Evolutionary conservation across 345 rosid species (phyloP).

Genomic region (Eucalyptus curtisii): DNA sequence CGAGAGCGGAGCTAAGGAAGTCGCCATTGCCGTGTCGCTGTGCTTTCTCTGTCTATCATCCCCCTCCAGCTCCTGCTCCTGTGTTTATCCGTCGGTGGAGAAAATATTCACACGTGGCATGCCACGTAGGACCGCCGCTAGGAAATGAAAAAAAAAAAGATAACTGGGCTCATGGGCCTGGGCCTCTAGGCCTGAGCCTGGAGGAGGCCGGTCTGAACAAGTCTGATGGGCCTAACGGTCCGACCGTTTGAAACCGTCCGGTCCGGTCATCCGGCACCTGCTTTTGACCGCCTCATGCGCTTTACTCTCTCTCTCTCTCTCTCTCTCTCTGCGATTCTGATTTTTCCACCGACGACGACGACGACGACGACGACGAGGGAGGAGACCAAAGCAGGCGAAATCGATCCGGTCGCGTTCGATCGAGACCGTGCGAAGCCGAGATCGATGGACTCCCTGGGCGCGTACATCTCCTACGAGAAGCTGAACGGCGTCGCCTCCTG

Average conservation of each 20-base stretch:
- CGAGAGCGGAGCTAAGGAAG: background rate
- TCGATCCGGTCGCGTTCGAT: background rate
- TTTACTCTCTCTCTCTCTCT: background rate
- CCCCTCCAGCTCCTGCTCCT: too few relatives aligned
- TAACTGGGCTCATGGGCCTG: background rate
- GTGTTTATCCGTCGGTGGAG: slow-evolving; percentile 15
- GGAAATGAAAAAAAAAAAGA: background rate
- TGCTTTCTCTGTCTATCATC: background rate
- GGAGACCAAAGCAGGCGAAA: background rate
- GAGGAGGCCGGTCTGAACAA: background rate
- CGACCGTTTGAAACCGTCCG: background rate
- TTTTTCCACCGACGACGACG: background rate
- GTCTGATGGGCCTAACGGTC: background rate
- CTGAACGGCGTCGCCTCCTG: slow-evolving; percentile 17
- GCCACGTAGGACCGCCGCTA: background rate
- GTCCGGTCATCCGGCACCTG: background rate
- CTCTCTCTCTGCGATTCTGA: background rate
- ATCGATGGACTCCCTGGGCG: slow-evolving; percentile 10
- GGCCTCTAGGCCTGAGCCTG: too few relatives aligned
- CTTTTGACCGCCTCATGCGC: background rate
- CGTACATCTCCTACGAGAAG: slow-evolving; percentile 24
- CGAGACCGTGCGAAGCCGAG: background rate
- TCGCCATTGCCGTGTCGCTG: background rate
- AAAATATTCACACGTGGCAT: slow-evolving; percentile 30
- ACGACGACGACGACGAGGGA: background rate